phyloP scores from a whole-genome alignment of 1,284 basidiomycete genomes.

The Ustilago tritici region DNA sequence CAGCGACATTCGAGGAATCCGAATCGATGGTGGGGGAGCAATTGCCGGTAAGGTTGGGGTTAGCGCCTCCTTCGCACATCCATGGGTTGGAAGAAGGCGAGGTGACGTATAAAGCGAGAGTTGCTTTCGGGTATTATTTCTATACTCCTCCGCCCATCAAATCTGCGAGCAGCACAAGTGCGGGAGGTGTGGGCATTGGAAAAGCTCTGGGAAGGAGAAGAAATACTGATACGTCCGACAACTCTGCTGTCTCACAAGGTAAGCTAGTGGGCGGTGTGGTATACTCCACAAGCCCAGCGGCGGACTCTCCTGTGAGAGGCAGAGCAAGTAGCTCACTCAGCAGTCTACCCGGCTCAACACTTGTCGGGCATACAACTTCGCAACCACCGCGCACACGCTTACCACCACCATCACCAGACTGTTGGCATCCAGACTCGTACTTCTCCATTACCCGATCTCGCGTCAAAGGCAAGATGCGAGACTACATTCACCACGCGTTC shows the following conservation, averaged over 20 bases:
- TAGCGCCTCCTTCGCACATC: constrained; percentile 50
- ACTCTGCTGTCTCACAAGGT: constrained; percentile 4
- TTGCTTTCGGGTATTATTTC: constrained; percentile 56
- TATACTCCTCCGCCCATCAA: constrained; percentile 47
- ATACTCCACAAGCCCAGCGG: constrained; percentile 13
- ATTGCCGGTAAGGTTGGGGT: constrained; percentile 55
- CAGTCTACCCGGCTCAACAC: constrained; percentile 17
- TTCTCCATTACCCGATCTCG: constrained; percentile 26
- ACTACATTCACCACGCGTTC: constrained; percentile 47
- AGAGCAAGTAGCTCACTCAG: constrained; percentile 24
- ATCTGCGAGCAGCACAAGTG: neutral
- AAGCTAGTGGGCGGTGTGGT: neutral
- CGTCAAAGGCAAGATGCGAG: constrained; percentile 45
- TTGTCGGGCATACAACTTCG: constrained; percentile 12
- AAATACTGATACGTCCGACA: constrained; percentile 23
- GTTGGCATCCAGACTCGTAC: constrained; percentile 54
- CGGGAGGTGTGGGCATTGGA: no score
- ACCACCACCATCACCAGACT: constrained; percentile 35
- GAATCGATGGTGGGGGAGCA: constrained; percentile 38
- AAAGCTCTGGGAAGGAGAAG: constrained; percentile 13
- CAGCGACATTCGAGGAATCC: constrained; percentile 34
- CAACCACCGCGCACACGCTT: constrained; percentile 2
- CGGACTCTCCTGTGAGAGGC: constrained; percentile 23
- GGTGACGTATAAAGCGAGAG: constrained; percentile 42
- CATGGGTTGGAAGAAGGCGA: constrained; percentile 24